These are phyloP conservation scores for Piromyces finnis DNA, from an alignment of 192 early-diverging fungal species.

Conservation along the genomic window DNA sequence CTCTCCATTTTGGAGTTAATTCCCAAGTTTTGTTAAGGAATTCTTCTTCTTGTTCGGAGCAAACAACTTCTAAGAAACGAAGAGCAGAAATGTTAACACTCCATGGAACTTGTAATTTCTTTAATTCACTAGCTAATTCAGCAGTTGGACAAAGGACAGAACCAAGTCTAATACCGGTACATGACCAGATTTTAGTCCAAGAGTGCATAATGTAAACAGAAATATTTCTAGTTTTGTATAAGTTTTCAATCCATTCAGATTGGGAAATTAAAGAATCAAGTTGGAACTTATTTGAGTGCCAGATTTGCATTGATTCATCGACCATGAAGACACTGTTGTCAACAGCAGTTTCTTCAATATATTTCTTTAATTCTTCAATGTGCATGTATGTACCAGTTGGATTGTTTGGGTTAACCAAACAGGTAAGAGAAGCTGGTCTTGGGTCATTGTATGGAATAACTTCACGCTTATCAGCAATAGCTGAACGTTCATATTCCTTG, in stretches of 20 bases:
- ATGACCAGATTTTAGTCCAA: slow-evolving; percentile 89
- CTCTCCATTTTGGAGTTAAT: slow-evolving; percentile 49
- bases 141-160: slow-evolving; percentile 73
- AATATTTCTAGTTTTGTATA: slow-evolving; percentile 43
- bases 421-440: slow-evolving; percentile 48
- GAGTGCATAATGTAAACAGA: slow-evolving; percentile 79
- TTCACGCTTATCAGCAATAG: slow-evolving; percentile 49
- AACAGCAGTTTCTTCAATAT: slow-evolving; percentile 55
- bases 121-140: slow-evolving; percentile 47
- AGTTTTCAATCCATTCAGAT: slow-evolving; percentile 35
- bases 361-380: slow-evolving; percentile 50
- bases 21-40: slow-evolving; percentile 66
- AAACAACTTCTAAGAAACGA: slow-evolving; percentile 64
- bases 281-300: slow-evolving; percentile 64
- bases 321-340: slow-evolving; percentile 66
- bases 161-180: slow-evolving; percentile 73
- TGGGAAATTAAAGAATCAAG: slow-evolving; percentile 64
- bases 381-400: slow-evolving; percentile 74
- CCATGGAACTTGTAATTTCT: slow-evolving; percentile 77
- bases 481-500: slow-evolving; percentile 78
- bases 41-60: slow-evolving; percentile 26
- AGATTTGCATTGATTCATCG: slow-evolving; percentile 91
- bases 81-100: slow-evolving; percentile 77
- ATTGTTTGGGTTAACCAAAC: slow-evolving; percentile 85
- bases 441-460: slow-evolving; percentile 34